Percentiles rank a stretch among this genome's conserved stretches.
These are phyloP conservation scores for Alternaria sp. DNA, from an alignment of 2,329 filamentous ascomycete genomes.

Conservation along the genomic window DNA sequence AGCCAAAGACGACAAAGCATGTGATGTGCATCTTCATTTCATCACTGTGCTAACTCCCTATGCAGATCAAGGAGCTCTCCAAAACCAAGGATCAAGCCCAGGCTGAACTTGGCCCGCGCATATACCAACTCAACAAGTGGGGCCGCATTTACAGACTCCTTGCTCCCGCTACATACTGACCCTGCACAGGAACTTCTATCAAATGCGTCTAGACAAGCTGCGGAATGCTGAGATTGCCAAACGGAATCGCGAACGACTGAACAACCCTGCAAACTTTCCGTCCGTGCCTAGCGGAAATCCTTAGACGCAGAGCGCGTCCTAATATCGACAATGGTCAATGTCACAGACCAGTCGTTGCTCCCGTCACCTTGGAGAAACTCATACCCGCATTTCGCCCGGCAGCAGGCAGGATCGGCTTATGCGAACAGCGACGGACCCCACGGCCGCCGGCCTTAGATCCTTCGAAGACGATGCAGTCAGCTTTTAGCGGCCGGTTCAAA, in stretches of 20 bases:
- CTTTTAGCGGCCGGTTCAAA: conserved; percentile 35
- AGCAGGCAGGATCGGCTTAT: conserved; percentile 23
- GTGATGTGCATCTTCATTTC: background rate
- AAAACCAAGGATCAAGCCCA: conserved; percentile 53
- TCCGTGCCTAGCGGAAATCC: conserved; percentile 73
- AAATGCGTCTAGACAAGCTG: conserved; percentile 81
- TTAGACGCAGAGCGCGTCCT: conserved; percentile 10
- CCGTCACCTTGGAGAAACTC: background rate
- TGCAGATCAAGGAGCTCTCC: conserved; percentile 56
- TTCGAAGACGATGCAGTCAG: conserved; percentile 40
- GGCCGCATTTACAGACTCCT: background rate
- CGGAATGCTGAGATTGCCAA: conserved; percentile 79
- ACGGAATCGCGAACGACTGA: conserved; percentile 79
- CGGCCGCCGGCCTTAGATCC: conserved; percentile 28
- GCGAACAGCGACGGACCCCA: conserved; percentile 23
- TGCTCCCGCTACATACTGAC: background rate
- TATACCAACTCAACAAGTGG: conserved; percentile 85
- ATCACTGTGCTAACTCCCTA: conserved; percentile 8
- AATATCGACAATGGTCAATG: background rate
- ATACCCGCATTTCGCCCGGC: conserved; percentile 1
- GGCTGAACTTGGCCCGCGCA: conserved; percentile 72
- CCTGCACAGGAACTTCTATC: conserved; percentile 74
- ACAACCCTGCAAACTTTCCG: conserved; percentile 81
- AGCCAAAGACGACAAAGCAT: conserved; percentile 65
- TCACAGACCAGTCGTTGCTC: background rate